phyloP scores from a whole-genome alignment of 192 early-diverging fungal species.

The Entrophospora sp. region DNA sequence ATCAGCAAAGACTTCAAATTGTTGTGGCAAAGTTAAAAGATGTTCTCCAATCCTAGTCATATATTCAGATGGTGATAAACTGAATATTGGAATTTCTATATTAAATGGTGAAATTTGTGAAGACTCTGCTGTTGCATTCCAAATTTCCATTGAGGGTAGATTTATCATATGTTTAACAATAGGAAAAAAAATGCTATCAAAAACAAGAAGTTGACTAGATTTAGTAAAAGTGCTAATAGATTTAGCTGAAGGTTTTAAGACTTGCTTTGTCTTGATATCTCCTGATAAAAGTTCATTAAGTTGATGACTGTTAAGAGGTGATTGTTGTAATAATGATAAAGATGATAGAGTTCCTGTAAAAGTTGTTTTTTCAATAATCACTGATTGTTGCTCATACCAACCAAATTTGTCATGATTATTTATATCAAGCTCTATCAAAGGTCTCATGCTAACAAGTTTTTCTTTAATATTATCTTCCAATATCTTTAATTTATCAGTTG shows the following conservation, averaged over 20 bases:
- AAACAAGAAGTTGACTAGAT: slow-evolving; percentile 45
- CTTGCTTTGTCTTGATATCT: slow-evolving; percentile 24
- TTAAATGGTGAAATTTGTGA: slow-evolving; percentile 18
- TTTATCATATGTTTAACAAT: slow-evolving; percentile 37
- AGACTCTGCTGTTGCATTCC: slow-evolving; percentile 26
- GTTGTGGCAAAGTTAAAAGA: slow-evolving; percentile 56
- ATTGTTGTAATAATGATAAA: slow-evolving; percentile 34
- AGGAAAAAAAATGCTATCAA: slow-evolving; percentile 45
- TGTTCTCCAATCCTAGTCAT: slow-evolving; percentile 63
- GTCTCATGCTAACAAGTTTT: slow-evolving; percentile 19
- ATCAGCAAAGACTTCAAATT: slow-evolving; percentile 55
- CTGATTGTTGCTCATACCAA: slow-evolving; percentile 5
- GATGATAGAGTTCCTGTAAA: slow-evolving; percentile 27
- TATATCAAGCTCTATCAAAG: slow-evolving; percentile 20
- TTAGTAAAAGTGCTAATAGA: slow-evolving; percentile 24
- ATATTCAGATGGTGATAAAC: slow-evolving; percentile 55
- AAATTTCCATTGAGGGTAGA: slow-evolving; percentile 33
- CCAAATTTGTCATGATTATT: not conserved
- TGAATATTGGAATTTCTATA: slow-evolving; percentile 48
- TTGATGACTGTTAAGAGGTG: slow-evolving; percentile 46
- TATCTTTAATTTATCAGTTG: slow-evolving; percentile 31
- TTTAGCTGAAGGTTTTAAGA: not conserved
- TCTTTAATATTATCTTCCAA: slow-evolving; percentile 35
- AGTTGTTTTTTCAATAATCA: slow-evolving; percentile 3
- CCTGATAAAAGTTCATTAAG: slow-evolving; percentile 28